Evolutionary conservation across 2,329 filamentous ascomycete genomes (phyloP), one percentile per base, ranked within the genome.

Genomic region (Nemania sp.): DNA sequence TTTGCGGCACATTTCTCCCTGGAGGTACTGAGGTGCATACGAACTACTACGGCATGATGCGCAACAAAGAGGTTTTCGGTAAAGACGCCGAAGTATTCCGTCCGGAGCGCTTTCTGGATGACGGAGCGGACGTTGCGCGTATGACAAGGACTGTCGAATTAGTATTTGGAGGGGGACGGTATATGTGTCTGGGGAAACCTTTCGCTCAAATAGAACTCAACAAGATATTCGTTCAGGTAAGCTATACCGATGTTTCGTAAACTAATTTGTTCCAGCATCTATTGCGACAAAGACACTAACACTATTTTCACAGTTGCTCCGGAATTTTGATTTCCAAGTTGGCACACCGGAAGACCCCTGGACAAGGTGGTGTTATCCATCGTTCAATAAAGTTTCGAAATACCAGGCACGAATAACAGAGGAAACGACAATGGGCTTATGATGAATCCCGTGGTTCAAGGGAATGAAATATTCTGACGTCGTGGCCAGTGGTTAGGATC

Each of bases 281-380:
- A n/a, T n/a, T n/a, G n/a, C n/a, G n/a, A 15, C 23, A 15, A 26
- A 11, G 20, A 12, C 8, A 30, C 45, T 56, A 3, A 56, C 23
- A 9, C 23, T 37, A 22, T 5, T 26, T 22, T 22, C 11, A 8
- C 39, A 65, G 63, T 44, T 64, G 11, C 20, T 64, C 3, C 59
- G 63, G 17, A 49, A 61, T 19, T 64, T 64, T 17, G 62, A 66
- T 42, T 63, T 64, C 39, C 61, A 64, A 23, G 46, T 60, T 3
- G 58, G 51, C 2, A 59, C 57, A 22, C 62, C 63, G 14, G 54
- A 61, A 40, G 48, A 51, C n/a, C 57, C 62, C 3, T 66, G 58
- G 62, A 41, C 3, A 14, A 55, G 55, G 30, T 17, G 11, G n/a
- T 49, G 22, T 3, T 61, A 60, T 26, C 33, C 45, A 9, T 60